These are phyloP conservation scores for Parachlorella kessleri DNA, from an alignment of 139 green algal species.

Conservation along the genomic window DNA sequence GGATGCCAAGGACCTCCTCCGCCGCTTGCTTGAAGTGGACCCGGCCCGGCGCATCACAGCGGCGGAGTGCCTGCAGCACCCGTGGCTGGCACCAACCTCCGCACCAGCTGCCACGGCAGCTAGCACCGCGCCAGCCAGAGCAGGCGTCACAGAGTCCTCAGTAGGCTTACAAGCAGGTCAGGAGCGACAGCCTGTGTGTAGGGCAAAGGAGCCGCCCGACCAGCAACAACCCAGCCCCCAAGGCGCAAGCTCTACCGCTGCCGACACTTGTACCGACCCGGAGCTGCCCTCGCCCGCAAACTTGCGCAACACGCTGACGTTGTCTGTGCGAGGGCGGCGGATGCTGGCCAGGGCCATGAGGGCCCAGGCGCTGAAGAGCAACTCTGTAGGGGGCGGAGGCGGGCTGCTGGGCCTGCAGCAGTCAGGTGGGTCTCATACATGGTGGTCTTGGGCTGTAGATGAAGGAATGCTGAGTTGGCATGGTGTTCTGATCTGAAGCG, in stretches of 20 bases:
- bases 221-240: too few species aligned
- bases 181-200: too few species aligned
- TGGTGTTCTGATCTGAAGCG: background rate
- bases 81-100: constrained; percentile 45
- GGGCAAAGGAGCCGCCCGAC: background rate
- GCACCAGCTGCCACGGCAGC: background rate
- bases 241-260: too few species aligned
- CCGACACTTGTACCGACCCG: too few species aligned
- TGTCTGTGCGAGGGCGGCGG: background rate
- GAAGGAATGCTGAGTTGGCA: too few species aligned
- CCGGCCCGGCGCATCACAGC: constrained; percentile 69
- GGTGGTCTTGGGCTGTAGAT: too few species aligned
- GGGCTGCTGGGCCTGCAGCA: background rate
- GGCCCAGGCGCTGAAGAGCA: background rate
- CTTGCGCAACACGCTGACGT: constrained; percentile 5
- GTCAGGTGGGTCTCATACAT: too few species aligned
- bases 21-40: constrained; percentile 47
- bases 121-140: background rate
- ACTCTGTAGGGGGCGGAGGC: background rate
- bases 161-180: too few species aligned
- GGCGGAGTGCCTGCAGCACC: constrained; percentile 68
- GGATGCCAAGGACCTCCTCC: constrained; percentile 55
- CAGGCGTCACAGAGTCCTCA: too few species aligned
- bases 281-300: background rate
- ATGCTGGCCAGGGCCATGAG: background rate